Evolutionary conservation across 331 rosid genomes (phyloP), one percentile per base, ranked within the genome.

Genomic region (Arachis monticola): DNA sequence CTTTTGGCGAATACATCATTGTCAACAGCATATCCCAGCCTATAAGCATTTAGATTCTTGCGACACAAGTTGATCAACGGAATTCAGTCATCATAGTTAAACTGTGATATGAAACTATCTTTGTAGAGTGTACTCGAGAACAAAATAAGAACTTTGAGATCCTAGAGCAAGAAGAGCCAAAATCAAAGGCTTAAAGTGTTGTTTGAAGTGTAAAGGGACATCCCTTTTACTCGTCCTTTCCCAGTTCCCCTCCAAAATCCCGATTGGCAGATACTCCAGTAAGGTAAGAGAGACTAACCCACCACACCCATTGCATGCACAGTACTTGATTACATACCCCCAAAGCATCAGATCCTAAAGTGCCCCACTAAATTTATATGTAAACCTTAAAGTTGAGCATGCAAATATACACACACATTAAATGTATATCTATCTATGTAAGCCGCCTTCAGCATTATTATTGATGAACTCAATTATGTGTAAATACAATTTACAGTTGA

Each of bases 401-500:
- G 70, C 62, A 13, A 53, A 48, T 7, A 12, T 2, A 13, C 8
- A 53, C 11, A 60, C 66, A 45, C 17, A 2, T 5, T 14, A 38
- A 8, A 62, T 55, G 46, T 8, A 44, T 14, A 31, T 7, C 12
- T 68, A 5, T 13, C 3, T 13, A 46, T 45, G 67, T 76, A 35
- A 42, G 72, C 69, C 64, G 72, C 65, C 64, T 65, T 70, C 31
- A 38, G 56, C 41, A 52, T 70, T 81, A 69, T 78, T 78, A 13
- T 32, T 42, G 63, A 70, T 47, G 14, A 51, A 74, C 60, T 55
- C 60, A 55, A 14, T 77, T 58, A 44, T 50, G 62, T 46, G 59
- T 46, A 9, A 69, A 60, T 27, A 65, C 44, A 73, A 51, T 84
- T 57, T 71, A 84, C 87, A 80, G 10, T 50, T 52, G 55, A 60